These are phyloP conservation scores for Diaporthe ilicicola DNA, from an alignment of 2,329 filamentous ascomycete genomes.

Conservation along the genomic window DNA sequence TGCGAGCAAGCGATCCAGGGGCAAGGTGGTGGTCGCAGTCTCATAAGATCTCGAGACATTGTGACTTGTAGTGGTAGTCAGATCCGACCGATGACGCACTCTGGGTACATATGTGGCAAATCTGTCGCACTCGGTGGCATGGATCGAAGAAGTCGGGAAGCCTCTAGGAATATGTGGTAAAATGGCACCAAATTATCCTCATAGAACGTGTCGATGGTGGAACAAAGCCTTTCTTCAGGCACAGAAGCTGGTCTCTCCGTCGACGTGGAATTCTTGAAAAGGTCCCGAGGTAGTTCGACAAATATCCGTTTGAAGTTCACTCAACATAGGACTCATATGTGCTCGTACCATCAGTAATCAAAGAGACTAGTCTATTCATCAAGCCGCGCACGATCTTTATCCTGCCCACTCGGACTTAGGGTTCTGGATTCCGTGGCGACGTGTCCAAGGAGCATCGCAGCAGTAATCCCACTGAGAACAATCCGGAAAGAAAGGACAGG, in stretches of 20 bases:
- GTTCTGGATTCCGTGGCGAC: neutral
- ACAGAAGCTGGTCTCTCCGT: neutral
- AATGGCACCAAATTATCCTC: neutral
- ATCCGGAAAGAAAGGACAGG: neutral
- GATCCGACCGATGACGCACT: no score
- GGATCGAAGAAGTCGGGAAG: no score
- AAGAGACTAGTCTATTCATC: neutral
- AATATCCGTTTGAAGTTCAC: neutral
- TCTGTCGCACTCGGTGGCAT: neutral
- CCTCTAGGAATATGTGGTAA: neutral
- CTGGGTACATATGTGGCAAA: neutral
- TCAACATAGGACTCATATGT: neutral
- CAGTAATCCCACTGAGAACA: neutral
- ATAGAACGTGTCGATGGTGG: neutral
- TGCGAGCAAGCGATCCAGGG: conserved; percentile 42
- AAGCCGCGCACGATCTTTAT: neutral
- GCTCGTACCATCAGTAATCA: neutral
- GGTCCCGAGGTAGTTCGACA: neutral
- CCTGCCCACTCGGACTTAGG: neutral
- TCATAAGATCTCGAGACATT: neutral
- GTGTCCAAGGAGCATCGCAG: no score
- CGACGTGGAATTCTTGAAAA: neutral
- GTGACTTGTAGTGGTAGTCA: neutral
- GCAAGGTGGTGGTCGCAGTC: conserved; percentile 45
- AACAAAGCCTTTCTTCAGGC: neutral